These are phyloP conservation scores for Tylopilus subfusipes DNA, from an alignment of 768 basidiomycete genomes.

Conservation along the genomic window DNA sequence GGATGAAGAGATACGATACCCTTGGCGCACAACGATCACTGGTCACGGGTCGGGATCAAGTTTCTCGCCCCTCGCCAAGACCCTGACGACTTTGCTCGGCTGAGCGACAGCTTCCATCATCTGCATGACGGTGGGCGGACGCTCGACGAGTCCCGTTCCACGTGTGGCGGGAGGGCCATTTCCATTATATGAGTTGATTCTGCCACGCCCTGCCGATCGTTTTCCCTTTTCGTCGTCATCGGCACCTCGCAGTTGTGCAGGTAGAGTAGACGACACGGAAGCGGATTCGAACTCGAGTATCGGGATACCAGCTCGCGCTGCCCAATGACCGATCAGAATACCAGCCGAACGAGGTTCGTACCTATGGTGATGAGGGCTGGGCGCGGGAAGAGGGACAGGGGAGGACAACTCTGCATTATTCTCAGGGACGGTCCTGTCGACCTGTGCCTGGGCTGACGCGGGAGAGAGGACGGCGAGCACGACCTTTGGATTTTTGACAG, in stretches of 20 bases:
- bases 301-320: slow-evolving; percentile 54
- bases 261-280: slow-evolving; percentile 7
- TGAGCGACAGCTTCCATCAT: slow-evolving; percentile 80
- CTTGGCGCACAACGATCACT: background rate
- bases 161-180: slow-evolving; percentile 18
- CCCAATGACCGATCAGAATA: slow-evolving; percentile 64
- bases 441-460: slow-evolving; percentile 20
- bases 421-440: slow-evolving; percentile 22
- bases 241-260: slow-evolving; percentile 19
- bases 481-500: slow-evolving; percentile 42
- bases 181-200: slow-evolving; percentile 25
- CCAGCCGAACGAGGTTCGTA: slow-evolving; percentile 67
- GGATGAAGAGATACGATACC: slow-evolving; percentile 1
- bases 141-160: slow-evolving; percentile 59
- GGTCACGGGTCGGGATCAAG: slow-evolving; percentile 50
- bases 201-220: slow-evolving; percentile 26
- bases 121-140: slow-evolving; percentile 71
- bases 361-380: slow-evolving; percentile 49
- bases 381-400: slow-evolving; percentile 67
- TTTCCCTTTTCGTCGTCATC: slow-evolving; percentile 36
- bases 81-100: slow-evolving; percentile 70
- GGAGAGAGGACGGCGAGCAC: slow-evolving; percentile 57
- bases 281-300: slow-evolving; percentile 50
- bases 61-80: slow-evolving; percentile 83
- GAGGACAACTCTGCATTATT: slow-evolving; percentile 32